These are phyloP conservation scores for Crucihimalaya himalaica DNA, from an alignment of 345 rosid genomes.

Conservation along the genomic window DNA sequence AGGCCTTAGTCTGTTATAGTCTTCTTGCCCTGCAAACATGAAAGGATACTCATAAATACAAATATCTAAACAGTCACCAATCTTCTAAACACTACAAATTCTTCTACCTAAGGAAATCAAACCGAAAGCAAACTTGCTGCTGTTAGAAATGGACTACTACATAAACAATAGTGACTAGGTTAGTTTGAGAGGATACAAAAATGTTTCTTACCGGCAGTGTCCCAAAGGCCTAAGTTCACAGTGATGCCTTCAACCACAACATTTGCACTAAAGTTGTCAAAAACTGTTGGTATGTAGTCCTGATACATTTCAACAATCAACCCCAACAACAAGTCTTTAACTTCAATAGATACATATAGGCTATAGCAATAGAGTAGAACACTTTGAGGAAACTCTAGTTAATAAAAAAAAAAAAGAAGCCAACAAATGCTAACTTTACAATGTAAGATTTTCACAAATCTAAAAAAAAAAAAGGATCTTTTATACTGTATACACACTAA, in stretches of 20 bases:
- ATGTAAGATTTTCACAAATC: neutral
- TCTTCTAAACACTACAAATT: neutral
- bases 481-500: neutral
- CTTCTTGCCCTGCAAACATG: conserved; percentile 70
- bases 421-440: neutral
- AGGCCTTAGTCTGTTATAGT: conserved; percentile 84
- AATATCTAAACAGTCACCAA: neutral
- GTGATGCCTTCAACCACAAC: conserved; percentile 87
- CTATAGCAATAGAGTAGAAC: neutral
- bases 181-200: neutral
- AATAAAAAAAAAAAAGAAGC: neutral
- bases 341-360: neutral
- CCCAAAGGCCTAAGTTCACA: conserved; percentile 95
- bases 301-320: conserved; percentile 41
- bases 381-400: neutral
- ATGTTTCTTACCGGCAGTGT: conserved; percentile 76
- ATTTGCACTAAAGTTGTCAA: conserved; percentile 95
- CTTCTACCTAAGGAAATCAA: neutral
- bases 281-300: conserved; percentile 96
- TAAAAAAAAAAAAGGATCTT: neutral
- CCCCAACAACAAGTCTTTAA: too few relatives aligned
- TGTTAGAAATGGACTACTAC: neutral
- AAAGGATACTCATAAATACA: neutral
- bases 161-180: neutral
- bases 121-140: neutral